phyloP scores from a whole-genome alignment of 441 rosid species.

The Bruguiera hainesii region DNA sequence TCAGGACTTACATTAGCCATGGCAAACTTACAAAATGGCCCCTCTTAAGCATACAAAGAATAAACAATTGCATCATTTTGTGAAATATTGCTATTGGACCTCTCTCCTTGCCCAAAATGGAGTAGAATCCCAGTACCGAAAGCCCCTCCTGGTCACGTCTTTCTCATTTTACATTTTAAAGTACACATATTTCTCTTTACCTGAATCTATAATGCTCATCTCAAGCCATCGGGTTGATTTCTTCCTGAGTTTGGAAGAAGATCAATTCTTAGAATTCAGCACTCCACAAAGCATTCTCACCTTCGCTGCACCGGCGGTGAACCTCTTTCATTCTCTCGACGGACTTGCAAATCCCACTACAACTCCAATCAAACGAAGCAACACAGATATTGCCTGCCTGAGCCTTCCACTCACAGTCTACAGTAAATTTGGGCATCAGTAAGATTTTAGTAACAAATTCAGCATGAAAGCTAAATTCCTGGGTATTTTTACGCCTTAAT shows the following conservation, averaged over 20 bases:
- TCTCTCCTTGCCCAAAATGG: slow-evolving; percentile 34
- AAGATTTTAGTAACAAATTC: slow-evolving; percentile 5
- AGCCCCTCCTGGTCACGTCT: slow-evolving; percentile 12
- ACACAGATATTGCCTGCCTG: slow-evolving; percentile 86
- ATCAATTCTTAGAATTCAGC: slow-evolving; percentile 42
- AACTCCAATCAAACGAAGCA: slow-evolving; percentile 83
- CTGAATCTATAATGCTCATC: slow-evolving; percentile 9
- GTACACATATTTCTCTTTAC: slow-evolving; percentile 9
- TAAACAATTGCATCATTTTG: slow-evolving; percentile 30
- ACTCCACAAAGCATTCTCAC: slow-evolving; percentile 69
- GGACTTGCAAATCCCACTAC: slow-evolving; percentile 79
- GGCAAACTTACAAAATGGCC: slow-evolving; percentile 33
- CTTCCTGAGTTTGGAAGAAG: slow-evolving; percentile 41
- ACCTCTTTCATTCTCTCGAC: slow-evolving; percentile 76
- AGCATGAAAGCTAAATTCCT: no score
- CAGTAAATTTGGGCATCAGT: slow-evolving; percentile 6
- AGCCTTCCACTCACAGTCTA: slow-evolving; percentile 89
- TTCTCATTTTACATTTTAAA: slow-evolving; percentile 22
- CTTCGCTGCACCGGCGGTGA: slow-evolving; percentile 77
- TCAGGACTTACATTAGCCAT: slow-evolving; percentile 25
- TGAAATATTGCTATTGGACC: slow-evolving; percentile 15
- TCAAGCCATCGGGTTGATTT: slow-evolving; percentile 19
- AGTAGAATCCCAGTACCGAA: slow-evolving; percentile 31
- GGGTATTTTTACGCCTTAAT: no score
- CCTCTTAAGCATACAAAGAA: slow-evolving; percentile 34